Evolutionary conservation across 352 stramenopile species (phyloP), one percentile per base, ranked within the genome.

Genomic region (Globisporangium radiosum): DNA sequence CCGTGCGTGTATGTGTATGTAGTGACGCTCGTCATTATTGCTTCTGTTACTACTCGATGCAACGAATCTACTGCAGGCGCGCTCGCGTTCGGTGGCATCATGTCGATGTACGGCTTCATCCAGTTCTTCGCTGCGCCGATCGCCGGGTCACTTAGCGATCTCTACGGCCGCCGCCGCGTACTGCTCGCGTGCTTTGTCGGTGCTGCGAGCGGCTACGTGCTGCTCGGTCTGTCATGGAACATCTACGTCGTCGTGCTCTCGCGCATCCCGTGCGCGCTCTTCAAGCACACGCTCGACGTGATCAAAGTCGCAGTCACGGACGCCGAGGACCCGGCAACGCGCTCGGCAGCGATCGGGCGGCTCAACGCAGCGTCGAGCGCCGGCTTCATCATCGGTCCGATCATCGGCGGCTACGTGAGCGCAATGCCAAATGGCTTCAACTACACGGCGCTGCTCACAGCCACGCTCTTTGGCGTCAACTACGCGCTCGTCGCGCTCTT

Each of bases 51-150:
- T 49, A 5, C 45, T 49, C 15, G 25, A 33, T 25, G 7, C 45
- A 13, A 44, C 40, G 40, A 5, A 44, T 6, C 40, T 44, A 14
- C 11, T 8, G 7, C 58, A 75, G 70, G 74, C 52, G 78, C 81
- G 47, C 43, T 93, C 17, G 59, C 71, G 38, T 88, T 93, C 55
- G 84, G 84, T 14, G 75, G 78, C 56, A 82, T 93, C 70, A 89
- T 90, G 73, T 90, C 80, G 48, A 71, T 93, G 66, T 93, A 93
- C 70, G 84, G 84, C 51, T 81, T 88, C 66, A 84, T 93, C 62
- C 84, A 93, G 68, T 89, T 91, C 63, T 85, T 91, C 69, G 81
- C 81, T 14, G 78, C 83, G 36, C 83, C 83, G 4, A 69, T 93
- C 44, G 81, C 82, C 11, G 83, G 83, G n/a, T 78, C 70, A 14